Conservation (phyloP, 2,329 filamentous ascomycete genomes). For the Aphanocladium album region DNA sequence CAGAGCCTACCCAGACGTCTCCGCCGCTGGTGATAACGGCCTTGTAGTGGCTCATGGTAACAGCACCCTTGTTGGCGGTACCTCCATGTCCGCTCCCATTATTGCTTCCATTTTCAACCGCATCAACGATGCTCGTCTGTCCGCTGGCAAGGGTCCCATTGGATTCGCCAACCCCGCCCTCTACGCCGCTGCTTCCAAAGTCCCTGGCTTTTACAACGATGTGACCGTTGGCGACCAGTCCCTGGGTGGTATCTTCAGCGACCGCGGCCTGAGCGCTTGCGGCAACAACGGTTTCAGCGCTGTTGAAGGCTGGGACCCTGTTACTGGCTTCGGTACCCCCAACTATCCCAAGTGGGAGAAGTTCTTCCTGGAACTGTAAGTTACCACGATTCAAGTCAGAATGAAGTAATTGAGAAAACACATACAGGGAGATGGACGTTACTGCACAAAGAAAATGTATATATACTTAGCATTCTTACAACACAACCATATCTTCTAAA, state of each 20-base stretch:
- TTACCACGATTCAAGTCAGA: too few relatives aligned
- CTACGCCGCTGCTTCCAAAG: neutral
- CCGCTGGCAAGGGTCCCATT: constrained; percentile 30
- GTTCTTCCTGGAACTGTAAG: constrained; percentile 9
- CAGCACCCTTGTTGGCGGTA: constrained; percentile 36
- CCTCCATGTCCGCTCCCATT: constrained; percentile 17
- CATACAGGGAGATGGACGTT: too few relatives aligned
- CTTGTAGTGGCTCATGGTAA: constrained; percentile 38
- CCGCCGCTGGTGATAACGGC: constrained; percentile 38
- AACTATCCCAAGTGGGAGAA: constrained; percentile 9
- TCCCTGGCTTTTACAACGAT: constrained; percentile 19
- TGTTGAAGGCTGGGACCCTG: constrained; percentile 23
- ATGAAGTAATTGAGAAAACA: neutral
- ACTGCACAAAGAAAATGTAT: neutral
- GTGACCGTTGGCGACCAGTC: constrained; percentile 20
- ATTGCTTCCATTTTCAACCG: constrained; percentile 17
- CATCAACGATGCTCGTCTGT: constrained; percentile 16
- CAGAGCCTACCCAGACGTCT: constrained; percentile 39
- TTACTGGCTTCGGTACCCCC: constrained; percentile 21
- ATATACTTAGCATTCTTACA: neutral
- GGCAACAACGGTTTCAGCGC: constrained; percentile 22
- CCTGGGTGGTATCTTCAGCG: constrained; percentile 16
- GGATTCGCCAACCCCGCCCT: constrained; percentile 26
- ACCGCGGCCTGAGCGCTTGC: constrained; percentile 11
- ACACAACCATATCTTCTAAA: too few relatives aligned